These are phyloP conservation scores for Sugiyamaella novakii DNA, from an alignment of 1,139 yeast genomes.

Conservation along the genomic window DNA sequence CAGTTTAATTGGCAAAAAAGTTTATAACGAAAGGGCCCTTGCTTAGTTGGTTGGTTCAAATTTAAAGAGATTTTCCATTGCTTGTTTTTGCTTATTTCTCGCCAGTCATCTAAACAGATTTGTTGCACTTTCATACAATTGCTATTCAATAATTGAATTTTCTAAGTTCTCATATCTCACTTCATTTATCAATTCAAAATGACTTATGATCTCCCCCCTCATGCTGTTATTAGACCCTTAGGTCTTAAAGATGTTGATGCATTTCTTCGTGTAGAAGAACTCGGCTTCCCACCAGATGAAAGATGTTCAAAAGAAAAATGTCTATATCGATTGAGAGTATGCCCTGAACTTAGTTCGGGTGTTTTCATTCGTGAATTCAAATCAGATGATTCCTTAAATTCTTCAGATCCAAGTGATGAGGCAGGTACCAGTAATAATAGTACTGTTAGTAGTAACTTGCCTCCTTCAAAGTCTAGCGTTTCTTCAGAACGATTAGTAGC, in stretches of 20 bases:
- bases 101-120: no score
- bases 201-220: slow-evolving; percentile 50
- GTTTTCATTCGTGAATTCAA: slow-evolving; percentile 72
- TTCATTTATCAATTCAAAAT: no score
- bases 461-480: slow-evolving; percentile 40
- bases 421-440: slow-evolving; percentile 5
- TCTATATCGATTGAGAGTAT: slow-evolving; percentile 67
- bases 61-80: no score
- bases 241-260: slow-evolving; percentile 67
- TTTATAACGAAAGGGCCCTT: no score
- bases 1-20: no score
- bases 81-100: no score
- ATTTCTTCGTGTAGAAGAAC: slow-evolving; percentile 61
- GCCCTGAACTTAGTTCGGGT: slow-evolving; percentile 92
- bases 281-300: slow-evolving; percentile 68
- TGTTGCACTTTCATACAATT: no score
- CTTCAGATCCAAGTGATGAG: slow-evolving; percentile 18
- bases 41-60: no score
- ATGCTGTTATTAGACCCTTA: slow-evolving; percentile 82
- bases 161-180: background rate
- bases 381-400: slow-evolving; percentile 5
- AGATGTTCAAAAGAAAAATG: slow-evolving; percentile 65
- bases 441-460: slow-evolving; percentile 42
- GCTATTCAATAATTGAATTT: no score
- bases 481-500: slow-evolving; percentile 72